Conservation (phyloP, 495 filamentous ascomycete genomes). For the Lentithecium fluviatile region DNA sequence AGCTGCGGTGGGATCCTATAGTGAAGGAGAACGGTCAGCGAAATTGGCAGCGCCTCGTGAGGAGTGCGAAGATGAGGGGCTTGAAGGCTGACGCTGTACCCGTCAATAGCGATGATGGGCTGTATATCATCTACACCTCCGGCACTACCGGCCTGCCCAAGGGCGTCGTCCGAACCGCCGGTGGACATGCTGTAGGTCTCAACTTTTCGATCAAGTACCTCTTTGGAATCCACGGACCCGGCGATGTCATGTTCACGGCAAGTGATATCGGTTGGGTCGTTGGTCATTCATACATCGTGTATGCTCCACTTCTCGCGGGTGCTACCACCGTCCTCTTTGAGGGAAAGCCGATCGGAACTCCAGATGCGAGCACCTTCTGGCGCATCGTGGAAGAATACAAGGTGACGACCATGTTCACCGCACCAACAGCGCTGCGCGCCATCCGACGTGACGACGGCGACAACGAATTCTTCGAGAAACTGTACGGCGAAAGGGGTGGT, state of each 20-base stretch:
- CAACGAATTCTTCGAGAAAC: conserved; percentile 59
- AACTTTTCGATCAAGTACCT: conserved; percentile 74
- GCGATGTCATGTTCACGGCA: conserved; percentile 81
- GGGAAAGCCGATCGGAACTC: conserved; percentile 89
- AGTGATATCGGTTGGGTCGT: conserved; percentile 49
- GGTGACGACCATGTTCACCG: conserved; percentile 80
- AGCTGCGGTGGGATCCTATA: conserved; percentile 69
- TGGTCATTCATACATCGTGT: conserved; percentile 58
- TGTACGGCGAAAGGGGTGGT: conserved; percentile 61
- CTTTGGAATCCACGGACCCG: conserved; percentile 75
- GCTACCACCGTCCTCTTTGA: conserved; percentile 88
- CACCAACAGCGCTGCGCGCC: conserved; percentile 81
- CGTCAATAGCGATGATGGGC: conserved; percentile 68
- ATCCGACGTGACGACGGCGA: conserved; percentile 83
- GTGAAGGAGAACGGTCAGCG: conserved; percentile 64
- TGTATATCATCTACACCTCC: conserved; percentile 91
- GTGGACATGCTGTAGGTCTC: conserved; percentile 84
- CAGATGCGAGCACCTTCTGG: conserved; percentile 85
- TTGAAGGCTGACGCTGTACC: conserved; percentile 70
- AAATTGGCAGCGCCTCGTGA: conserved; percentile 74
- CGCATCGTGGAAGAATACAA: conserved; percentile 79
- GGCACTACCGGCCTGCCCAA: conserved; percentile 88
- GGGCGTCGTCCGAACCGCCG: conserved; percentile 80
- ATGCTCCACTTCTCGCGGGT: conserved; percentile 77
- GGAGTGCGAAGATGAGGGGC: conserved; percentile 62